Evolutionary conservation across 495 filamentous ascomycete genomes (phyloP).

Genomic region (Achaetomiella virescens): DNA sequence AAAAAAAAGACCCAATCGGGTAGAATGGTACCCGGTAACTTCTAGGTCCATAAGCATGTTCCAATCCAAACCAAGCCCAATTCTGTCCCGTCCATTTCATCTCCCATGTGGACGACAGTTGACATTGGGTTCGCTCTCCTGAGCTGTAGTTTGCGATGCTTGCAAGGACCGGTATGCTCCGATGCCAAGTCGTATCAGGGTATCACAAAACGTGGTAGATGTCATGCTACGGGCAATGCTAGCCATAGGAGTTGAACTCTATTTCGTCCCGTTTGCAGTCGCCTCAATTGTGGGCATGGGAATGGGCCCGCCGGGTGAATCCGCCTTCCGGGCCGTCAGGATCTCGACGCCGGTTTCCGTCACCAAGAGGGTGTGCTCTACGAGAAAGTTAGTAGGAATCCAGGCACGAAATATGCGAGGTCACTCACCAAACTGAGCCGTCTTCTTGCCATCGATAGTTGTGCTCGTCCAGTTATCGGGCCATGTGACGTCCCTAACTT

Average conservation of each 20-base stretch:
- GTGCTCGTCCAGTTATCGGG: constrained; percentile 88
- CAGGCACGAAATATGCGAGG: not conserved
- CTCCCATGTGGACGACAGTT: too few relatives aligned
- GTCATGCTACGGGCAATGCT: too few relatives aligned
- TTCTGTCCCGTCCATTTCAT: too few relatives aligned
- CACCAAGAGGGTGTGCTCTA: constrained; percentile 89
- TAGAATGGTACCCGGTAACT: too few relatives aligned
- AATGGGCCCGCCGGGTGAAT: constrained; percentile 80
- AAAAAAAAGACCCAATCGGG: too few relatives aligned
- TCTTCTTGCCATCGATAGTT: constrained; percentile 73
- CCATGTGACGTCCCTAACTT: constrained; percentile 76
- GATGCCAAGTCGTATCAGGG: not conserved
- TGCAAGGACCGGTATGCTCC: not conserved
- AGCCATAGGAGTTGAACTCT: not conserved
- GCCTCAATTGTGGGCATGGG: constrained; percentile 47
- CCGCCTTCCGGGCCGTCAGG: constrained; percentile 71
- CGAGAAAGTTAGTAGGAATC: not conserved
- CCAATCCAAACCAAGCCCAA: too few relatives aligned
- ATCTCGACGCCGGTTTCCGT: constrained; percentile 93
- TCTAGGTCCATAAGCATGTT: too few relatives aligned
- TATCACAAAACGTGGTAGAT: too few relatives aligned
- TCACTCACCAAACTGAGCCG: constrained; percentile 68
- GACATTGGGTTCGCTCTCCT: too few relatives aligned
- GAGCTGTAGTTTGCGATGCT: too few relatives aligned
- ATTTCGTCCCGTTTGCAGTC: constrained; percentile 15